Evolutionary conservation across 2,329 filamentous ascomycete genomes (phyloP).

Genomic region (Gnomoniopsis sp.): DNA sequence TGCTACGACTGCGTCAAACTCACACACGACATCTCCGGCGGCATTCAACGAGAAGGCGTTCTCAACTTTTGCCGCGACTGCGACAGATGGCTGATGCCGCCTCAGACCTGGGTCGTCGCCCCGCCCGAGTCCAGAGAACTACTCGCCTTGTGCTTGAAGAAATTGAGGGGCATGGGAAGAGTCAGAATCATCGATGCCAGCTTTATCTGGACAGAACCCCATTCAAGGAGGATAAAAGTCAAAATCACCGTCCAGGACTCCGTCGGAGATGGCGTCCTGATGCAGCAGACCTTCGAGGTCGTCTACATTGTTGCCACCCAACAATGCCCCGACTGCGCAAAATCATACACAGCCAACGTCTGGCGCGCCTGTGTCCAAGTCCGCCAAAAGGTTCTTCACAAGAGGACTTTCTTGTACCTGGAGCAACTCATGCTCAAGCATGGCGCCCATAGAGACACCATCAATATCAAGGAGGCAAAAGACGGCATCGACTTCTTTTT

Average conservation of each 20-base stretch:
- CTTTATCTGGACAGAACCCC: constrained; percentile 98
- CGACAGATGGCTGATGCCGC: constrained; percentile 88
- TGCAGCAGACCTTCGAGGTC: constrained; percentile 95
- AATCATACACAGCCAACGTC: constrained; percentile 94
- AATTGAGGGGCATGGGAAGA: constrained; percentile 80
- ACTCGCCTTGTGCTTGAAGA: constrained; percentile 85
- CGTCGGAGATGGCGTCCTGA: constrained; percentile 59
- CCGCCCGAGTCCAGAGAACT: constrained; percentile 86
- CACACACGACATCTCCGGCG: constrained; percentile 87
- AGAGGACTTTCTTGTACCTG: constrained; percentile 69
- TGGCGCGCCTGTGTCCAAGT: constrained; percentile 95
- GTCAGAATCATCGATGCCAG: constrained; percentile 92
- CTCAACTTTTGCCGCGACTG: constrained; percentile 93
- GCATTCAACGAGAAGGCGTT: constrained; percentile 85
- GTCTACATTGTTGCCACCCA: constrained; percentile 87
- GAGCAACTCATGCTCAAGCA: constrained; percentile 97
- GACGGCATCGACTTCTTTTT: constrained; percentile 96
- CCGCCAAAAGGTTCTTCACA: constrained; percentile 94
- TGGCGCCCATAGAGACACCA: constrained; percentile 83
- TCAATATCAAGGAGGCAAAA: constrained; percentile 97
- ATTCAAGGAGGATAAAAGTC: constrained; percentile 87
- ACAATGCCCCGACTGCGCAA: constrained; percentile 91
- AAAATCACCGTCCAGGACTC: constrained; percentile 88
- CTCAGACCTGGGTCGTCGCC: constrained; percentile 81
- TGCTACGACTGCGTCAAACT: constrained; percentile 96